Evolutionary conservation across 2,329 filamentous ascomycete genomes (phyloP).

Genomic region (Epicoccum sorghinum): DNA sequence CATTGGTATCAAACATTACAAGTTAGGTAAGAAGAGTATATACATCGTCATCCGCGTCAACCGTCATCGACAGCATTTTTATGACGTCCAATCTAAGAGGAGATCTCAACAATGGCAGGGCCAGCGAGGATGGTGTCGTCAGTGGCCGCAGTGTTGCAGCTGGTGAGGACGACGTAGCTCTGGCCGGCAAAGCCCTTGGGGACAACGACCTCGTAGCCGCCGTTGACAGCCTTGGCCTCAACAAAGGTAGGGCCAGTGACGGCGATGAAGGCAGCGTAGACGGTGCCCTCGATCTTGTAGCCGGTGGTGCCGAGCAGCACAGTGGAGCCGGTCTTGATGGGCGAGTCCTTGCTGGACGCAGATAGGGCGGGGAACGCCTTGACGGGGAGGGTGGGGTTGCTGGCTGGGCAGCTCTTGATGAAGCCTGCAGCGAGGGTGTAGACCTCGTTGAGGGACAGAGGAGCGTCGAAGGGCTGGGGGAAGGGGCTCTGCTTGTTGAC

Average conservation of each 20-base stretch:
- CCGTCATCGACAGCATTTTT: neutral
- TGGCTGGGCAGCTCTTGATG: slow-evolving; percentile 63
- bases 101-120: slow-evolving; percentile 31
- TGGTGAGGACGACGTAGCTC: slow-evolving; percentile 34
- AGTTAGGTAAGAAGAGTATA: neutral
- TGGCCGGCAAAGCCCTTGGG: slow-evolving; percentile 32
- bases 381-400: slow-evolving; percentile 63
- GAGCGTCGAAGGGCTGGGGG: slow-evolving; percentile 65
- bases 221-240: slow-evolving; percentile 19
- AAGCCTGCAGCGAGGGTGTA: slow-evolving; percentile 70
- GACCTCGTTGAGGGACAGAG: slow-evolving; percentile 64
- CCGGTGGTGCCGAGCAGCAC: slow-evolving; percentile 21
- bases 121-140: slow-evolving; percentile 35
- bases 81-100: neutral
- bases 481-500: slow-evolving; percentile 59
- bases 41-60: neutral
- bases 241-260: slow-evolving; percentile 31
- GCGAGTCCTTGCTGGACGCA: slow-evolving; percentile 17
- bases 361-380: slow-evolving; percentile 63
- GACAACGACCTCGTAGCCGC: slow-evolving; percentile 26
- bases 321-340: slow-evolving; percentile 24
- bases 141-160: slow-evolving; percentile 32
- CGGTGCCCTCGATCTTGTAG: slow-evolving; percentile 28
- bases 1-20: neutral
- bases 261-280: slow-evolving; percentile 35